phyloP scores from a whole-genome alignment of 2,329 filamentous ascomycete genomes.

The Rhinocladiella similis region DNA sequence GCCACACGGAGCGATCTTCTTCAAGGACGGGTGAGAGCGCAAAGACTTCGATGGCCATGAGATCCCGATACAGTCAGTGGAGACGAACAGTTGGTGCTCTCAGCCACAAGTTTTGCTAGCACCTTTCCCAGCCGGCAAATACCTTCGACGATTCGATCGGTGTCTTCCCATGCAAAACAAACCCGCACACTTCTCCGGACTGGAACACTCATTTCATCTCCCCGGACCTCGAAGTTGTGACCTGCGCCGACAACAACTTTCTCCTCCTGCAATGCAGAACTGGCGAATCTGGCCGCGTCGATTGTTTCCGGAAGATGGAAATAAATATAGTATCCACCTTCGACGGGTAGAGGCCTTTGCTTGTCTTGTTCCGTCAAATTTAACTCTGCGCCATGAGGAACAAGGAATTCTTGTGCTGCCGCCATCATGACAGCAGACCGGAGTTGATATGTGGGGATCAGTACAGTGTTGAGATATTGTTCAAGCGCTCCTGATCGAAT shows the following conservation, averaged over 20 bases:
- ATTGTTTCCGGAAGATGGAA: slow-evolving; percentile 59
- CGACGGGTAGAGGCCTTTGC: slow-evolving; percentile 44
- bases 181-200: slow-evolving; percentile 59
- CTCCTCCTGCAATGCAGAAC: slow-evolving; percentile 61
- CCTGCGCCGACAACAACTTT: slow-evolving; percentile 69
- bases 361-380: slow-evolving; percentile 37
- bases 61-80: too few species aligned
- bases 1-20: too few species aligned
- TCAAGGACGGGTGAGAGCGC: too few species aligned
- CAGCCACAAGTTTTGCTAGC: background rate
- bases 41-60: too few species aligned
- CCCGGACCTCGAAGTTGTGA: slow-evolving; percentile 66
- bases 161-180: slow-evolving; percentile 72
- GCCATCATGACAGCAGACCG: slow-evolving; percentile 56
- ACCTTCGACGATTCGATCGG: slow-evolving; percentile 64
- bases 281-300: slow-evolving; percentile 56
- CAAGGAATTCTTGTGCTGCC: slow-evolving; percentile 60
- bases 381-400: slow-evolving; percentile 61
- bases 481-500: slow-evolving; percentile 54
- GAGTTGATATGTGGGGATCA: slow-evolving; percentile 57
- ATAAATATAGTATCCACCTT: slow-evolving; percentile 87
- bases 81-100: background rate
- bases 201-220: slow-evolving; percentile 49
- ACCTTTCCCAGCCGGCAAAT: slow-evolving; percentile 60
- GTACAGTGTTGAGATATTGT: slow-evolving; percentile 49